Percentiles rank a stretch among this genome's conserved stretches.
Conservation (phyloP, 257 asterid species). For the Solanum pinnatisectum region DNA sequence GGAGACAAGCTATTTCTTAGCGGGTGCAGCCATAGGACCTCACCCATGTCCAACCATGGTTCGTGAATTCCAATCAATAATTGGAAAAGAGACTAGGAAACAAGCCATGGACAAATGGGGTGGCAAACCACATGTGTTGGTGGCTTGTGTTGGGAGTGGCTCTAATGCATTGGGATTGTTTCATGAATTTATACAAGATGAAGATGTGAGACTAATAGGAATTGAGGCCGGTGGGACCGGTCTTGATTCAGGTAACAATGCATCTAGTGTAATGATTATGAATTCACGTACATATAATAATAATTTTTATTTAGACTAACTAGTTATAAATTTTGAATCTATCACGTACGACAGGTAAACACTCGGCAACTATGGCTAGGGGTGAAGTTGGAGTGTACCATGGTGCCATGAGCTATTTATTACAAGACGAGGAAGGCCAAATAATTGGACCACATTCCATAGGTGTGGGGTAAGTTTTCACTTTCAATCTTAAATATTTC, state of each 20-base stretch:
- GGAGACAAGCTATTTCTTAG: conserved; percentile 40
- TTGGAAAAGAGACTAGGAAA: conserved; percentile 67
- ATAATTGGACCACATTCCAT: not conserved
- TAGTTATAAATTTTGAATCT: no score
- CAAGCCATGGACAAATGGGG: conserved; percentile 64
- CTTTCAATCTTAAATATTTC: not conserved
- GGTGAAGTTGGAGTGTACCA: conserved; percentile 70
- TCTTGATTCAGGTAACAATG: conserved; percentile 4
- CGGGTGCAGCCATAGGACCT: conserved; percentile 64
- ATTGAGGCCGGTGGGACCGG: conserved; percentile 65
- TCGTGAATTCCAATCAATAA: conserved; percentile 55
- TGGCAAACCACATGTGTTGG: conserved; percentile 60
- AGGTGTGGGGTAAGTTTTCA: not conserved
- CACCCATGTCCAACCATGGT: conserved; percentile 77
- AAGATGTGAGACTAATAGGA: conserved; percentile 58
- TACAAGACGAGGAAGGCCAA: conserved; percentile 51
- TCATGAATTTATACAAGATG: conserved; percentile 58
- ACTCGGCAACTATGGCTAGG: conserved; percentile 53
- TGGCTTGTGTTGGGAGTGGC: conserved; percentile 74
- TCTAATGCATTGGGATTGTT: conserved; percentile 73
- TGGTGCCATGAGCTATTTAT: conserved; percentile 59
- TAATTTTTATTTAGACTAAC: not conserved
- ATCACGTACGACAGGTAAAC: not conserved
- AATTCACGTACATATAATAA: not conserved
- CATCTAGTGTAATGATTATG: not conserved